Evolutionary conservation across 176 grass and related monocot species (phyloP).

Genomic region (Aegilops longissima): DNA sequence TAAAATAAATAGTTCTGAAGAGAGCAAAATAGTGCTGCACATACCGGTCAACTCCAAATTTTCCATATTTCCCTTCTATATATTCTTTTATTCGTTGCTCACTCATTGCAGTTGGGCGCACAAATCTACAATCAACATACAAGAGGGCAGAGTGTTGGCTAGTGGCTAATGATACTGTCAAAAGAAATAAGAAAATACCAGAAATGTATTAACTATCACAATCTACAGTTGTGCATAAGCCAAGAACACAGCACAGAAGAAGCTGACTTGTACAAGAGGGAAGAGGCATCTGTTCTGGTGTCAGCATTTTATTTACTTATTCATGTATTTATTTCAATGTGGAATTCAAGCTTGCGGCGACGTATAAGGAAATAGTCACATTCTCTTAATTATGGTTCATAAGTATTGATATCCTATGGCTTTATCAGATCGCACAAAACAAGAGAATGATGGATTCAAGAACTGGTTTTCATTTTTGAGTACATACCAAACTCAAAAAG

Average conservation of each 20-base stretch:
- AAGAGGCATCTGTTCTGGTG: neutral
- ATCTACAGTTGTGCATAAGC: neutral
- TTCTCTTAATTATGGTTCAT: neutral
- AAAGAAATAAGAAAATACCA: slow-evolving; percentile 5
- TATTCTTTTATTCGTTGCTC: slow-evolving; percentile 75
- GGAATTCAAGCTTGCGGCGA: neutral
- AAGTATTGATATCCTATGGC: neutral
- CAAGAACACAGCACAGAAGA: neutral
- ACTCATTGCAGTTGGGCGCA: slow-evolving; percentile 65
- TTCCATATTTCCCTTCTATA: slow-evolving; percentile 96
- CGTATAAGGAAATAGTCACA: neutral
- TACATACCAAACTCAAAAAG: neutral
- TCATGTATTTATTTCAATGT: neutral
- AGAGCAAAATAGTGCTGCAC: slow-evolving; percentile 23
- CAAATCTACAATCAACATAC: slow-evolving; percentile 60
- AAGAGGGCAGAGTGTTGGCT: neutral
- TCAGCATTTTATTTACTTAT: slow-evolving; percentile 10
- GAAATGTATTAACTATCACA: neutral
- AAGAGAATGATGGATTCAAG: slow-evolving; percentile 4
- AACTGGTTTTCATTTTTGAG: slow-evolving; percentile 6
- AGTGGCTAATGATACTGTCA: slow-evolving; percentile 17
- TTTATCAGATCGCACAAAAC: slow-evolving; percentile 2
- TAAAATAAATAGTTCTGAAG: neutral
- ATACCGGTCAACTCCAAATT: slow-evolving; percentile 89
- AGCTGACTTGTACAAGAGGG: slow-evolving; percentile 3